These are phyloP conservation scores for Diaporthe capsici DNA, from an alignment of 2,329 filamentous ascomycete species.

Conservation along the genomic window DNA sequence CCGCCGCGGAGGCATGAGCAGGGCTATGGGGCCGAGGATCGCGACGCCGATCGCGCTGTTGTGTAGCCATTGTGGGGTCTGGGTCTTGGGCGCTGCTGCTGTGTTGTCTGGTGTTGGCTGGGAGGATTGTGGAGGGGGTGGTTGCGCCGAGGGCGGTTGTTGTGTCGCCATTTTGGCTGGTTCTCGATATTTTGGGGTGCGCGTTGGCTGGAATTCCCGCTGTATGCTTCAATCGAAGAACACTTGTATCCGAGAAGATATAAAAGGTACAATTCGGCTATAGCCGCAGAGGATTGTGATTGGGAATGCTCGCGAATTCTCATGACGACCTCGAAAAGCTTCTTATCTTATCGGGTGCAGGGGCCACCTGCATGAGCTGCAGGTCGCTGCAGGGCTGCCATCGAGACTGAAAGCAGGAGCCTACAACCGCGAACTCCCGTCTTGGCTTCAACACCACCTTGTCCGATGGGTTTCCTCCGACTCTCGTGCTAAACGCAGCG, in stretches of 20 bases:
- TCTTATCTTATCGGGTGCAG: constrained; percentile 37
- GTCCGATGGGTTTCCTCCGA: background rate
- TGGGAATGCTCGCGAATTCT: background rate
- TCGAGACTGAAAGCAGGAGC: background rate
- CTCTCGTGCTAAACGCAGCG: background rate
- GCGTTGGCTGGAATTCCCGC: background rate
- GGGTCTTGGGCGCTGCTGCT: constrained; percentile 27
- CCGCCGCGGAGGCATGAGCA: constrained; percentile 66
- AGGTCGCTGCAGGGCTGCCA: background rate
- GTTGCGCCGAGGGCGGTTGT: constrained; percentile 36
- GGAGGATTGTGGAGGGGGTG: constrained; percentile 20
- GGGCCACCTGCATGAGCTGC: background rate
- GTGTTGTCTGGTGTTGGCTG: constrained; percentile 1
- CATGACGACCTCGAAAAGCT: constrained; percentile 35
- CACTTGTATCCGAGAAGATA: background rate
- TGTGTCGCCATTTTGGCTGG: constrained; percentile 34
- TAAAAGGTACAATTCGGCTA: background rate
- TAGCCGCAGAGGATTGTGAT: background rate
- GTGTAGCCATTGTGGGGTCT: constrained; percentile 57
- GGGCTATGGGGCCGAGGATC: constrained; percentile 62
- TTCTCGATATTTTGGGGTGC: background rate
- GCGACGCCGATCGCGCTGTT: constrained; percentile 63
- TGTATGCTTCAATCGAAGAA: background rate
- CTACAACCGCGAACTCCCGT: background rate
- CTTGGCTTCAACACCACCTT: background rate